Base-by-base conservation (phyloP, 1,284 basidiomycete genomes). In the Pseudozyma tsukubaensis region DNA sequence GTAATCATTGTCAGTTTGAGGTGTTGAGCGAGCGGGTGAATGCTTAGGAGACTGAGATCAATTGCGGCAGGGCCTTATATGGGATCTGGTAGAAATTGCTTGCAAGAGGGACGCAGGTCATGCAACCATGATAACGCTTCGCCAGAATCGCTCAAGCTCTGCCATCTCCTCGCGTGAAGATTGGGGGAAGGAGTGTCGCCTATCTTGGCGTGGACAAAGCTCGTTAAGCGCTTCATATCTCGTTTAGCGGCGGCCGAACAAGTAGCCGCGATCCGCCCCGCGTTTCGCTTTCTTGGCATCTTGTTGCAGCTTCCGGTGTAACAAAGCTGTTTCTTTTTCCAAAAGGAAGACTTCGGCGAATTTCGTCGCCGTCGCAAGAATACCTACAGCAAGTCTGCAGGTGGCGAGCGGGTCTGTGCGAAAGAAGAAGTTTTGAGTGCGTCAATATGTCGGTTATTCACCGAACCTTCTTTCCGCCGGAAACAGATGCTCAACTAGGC, bases 191-290 rank as follows among this genome's bases (percentile, higher is more conserved):
- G 12, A 37, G 24, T 10, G 18, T 43, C 10, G 16, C 44, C 44
- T 34, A 32, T 49, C 47, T 49, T 18, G 12, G 13, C 32, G 18
- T 24, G 44, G 14, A 35, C 16, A 49, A 10, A 13, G 34, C 53
- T 55, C 53, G 53, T 55, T 55, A 55, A 55, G 53, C 34, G 18
- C 21, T 16, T 8, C 44, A 21, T 3, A 14, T 6, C 58, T 67
- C 64, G 64, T 67, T 60, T 36, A 60, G 58, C 57, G 19, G 14
- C 19, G 21, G 45, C 50, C 64, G 59, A 51, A 29, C 54, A 67
- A 45, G 37, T 35, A 29, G 59, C 65, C 55, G 65, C 57, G 57
- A 59, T 24, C 57, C 49, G 57, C 48, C 32, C 8, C 42, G 55
- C 55, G 55, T 59, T 37, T 37, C 55, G 55, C 55, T 42, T n/a